Base-by-base conservation (phyloP, 2,329 filamentous ascomycete species). In the Beauveria sp. region DNA sequence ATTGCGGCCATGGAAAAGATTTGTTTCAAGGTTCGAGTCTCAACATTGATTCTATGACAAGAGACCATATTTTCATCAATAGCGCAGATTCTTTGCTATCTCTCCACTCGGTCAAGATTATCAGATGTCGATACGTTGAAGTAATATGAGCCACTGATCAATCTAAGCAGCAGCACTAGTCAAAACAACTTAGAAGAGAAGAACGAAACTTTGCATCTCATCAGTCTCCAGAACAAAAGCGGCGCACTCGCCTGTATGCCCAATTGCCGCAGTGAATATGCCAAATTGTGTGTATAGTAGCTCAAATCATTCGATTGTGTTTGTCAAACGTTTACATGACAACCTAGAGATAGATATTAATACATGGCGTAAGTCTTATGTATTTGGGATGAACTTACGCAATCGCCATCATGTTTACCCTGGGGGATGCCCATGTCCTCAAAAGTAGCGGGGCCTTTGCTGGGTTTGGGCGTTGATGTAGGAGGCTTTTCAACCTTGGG, bases 351-450 rank as follows among this genome's bases (percentile, higher is more conserved):
- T 18, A 50, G 3, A 34, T 28, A 18, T 55, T 50, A 55, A 52
- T 9, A 46, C 9, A 53, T 53, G 5, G 18, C 26, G 5, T 20
- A 24, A 22, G 9, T n/a, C 8, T 16, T 41, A 5, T 12, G 28
- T 9, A n/a, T 50, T 48, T 7, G 55, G 20, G 7, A 24, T 14
- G 3, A 22, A 81, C 83, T 82, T 85, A 97, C 92, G 79, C 93
- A 99, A 75, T 97, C 92, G 66, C 84, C 84, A n/a, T 96, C 90
- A 64, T 87, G 83, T 74, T 94, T 92, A 53, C 82, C 86, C 68
- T 87, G 83, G 7, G 92, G 91, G 67, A 99, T 93, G 44, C 94
- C 94, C 94, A 99, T 99, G 71, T 96, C 92, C 71, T 97, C 93
- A 73, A 99, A 99, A 0, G 94, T 97, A 68, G 94, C 91, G 1